These are phyloP conservation scores for Starmerella bombi DNA, from an alignment of 805 yeast species.

Conservation along the genomic window DNA sequence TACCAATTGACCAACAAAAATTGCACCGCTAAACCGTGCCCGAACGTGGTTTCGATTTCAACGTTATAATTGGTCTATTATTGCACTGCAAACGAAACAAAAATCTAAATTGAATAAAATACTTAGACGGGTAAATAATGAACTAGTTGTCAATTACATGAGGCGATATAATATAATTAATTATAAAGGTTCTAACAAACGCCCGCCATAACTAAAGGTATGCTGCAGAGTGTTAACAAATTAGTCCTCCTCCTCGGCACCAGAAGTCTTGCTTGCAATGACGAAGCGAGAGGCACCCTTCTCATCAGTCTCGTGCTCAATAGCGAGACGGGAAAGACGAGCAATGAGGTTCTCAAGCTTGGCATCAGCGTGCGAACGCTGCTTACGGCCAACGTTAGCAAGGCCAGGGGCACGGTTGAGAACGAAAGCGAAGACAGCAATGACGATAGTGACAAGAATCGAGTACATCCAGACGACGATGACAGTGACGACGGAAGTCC, in stretches of 20 bases:
- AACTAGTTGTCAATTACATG: background rate
- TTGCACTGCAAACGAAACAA: no score
- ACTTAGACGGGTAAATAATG: no score
- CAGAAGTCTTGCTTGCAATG: conserved; percentile 26
- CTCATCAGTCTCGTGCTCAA: conserved; percentile 30
- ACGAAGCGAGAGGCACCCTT: conserved; percentile 25
- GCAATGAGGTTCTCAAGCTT: conserved; percentile 29
- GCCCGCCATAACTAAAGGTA: conserved; percentile 10
- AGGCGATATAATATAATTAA: conserved; percentile 1
- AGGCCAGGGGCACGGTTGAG: conserved; percentile 31
- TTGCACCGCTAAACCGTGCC: no score
- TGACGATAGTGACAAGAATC: conserved; percentile 86
- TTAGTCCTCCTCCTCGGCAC: conserved; percentile 28
- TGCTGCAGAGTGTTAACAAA: conserved; percentile 9
- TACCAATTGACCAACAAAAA: no score
- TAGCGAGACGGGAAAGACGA: conserved; percentile 29
- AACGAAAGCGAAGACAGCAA: conserved; percentile 91
- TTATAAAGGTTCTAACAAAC: conserved; percentile 4
- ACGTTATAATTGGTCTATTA: no score
- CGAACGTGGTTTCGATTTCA: no score
- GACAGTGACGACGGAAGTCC: conserved; percentile 91
- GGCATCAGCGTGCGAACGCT: conserved; percentile 25
- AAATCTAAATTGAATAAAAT: no score
- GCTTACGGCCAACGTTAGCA: conserved; percentile 27
- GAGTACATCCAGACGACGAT: conserved; percentile 90